Conservation (phyloP, 352 stramenopile species). For the Blastocystis sp. region DNA sequence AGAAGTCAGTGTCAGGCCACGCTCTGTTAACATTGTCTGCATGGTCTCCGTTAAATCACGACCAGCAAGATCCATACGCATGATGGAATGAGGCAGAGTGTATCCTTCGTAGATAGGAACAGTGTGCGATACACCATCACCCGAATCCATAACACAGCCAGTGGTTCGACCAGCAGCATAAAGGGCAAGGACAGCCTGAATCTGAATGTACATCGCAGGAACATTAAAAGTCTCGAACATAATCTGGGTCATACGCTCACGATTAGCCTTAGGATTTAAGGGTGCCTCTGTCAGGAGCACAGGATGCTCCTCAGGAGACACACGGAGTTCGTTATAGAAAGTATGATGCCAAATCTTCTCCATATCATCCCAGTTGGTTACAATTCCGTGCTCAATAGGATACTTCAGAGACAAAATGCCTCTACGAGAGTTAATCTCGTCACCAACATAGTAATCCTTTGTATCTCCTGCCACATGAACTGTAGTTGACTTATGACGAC, state of each 20-base stretch:
- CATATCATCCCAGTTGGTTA: constrained; percentile 82
- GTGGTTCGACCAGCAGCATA: constrained; percentile 88
- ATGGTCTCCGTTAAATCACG: constrained; percentile 78
- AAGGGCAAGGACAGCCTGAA: constrained; percentile 81
- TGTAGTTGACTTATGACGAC: constrained; percentile 88
- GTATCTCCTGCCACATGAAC: constrained; percentile 76
- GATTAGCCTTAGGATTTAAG: constrained; percentile 89
- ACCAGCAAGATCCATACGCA: too few relatives aligned
- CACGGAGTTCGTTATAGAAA: constrained; percentile 87
- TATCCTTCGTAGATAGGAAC: constrained; percentile 95
- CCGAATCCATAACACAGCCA: too few relatives aligned
- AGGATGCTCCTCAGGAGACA: constrained; percentile 78
- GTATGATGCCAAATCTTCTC: too few relatives aligned
- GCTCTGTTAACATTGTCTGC: constrained; percentile 71
- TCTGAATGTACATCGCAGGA: constrained; percentile 78
- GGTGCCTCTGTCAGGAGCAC: constrained; percentile 84
- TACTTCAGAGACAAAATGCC: constrained; percentile 77
- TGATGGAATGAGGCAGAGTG: constrained; percentile 84
- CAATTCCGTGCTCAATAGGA: constrained; percentile 85
- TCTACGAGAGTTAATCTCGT: constrained; percentile 68
- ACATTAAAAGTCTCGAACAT: constrained; percentile 98
- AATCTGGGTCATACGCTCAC: too few relatives aligned
- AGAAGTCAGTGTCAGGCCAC: constrained; percentile 73
- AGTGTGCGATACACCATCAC: constrained; percentile 82
- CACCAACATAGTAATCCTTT: constrained; percentile 77